Evolutionary conservation across 2,329 filamentous ascomycete species (phyloP), one percentile per base, ranked within the genome.

Genomic region (Ophiostoma tasmaniense): DNA sequence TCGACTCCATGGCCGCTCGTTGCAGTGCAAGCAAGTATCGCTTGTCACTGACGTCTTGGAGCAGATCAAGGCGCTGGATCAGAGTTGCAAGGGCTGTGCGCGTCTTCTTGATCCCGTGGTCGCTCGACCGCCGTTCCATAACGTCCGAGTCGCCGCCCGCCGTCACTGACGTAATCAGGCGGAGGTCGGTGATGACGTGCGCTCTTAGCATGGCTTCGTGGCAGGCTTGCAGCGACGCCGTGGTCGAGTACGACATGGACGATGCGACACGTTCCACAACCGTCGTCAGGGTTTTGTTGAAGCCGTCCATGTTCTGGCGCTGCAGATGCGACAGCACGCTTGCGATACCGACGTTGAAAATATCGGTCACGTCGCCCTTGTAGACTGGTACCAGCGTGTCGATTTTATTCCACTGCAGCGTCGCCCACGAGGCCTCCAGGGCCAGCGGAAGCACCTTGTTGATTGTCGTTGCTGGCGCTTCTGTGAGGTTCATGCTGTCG

Each of bases 401-500:
- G 39, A 98, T 81, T 5, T 87, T 89, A 67, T 88, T 81, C 90
- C 93, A 96, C 77, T 92, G 89, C 10, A 89, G 87, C 3, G 91
- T 94, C 59, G 92, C 89, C 93, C 95, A 99, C 13, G 93, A 90
- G 25, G 95, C 93, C 80, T 99, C 95, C 2, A 93, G 87, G 20
- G 92, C 93, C 75, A 93, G 94, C 0, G 93, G 90, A 42, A 96
- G 83, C 66, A 96, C 85, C 71, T 83, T 86, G 72, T 86, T 84
- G 52, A 86, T 80, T 1, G 82, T 85, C 14, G 81, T 76, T 28
- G 80, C 74, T 50, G 84, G 79, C 1, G 79, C 80, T 62, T 71
- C 69, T 1, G 42, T 25, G 28, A 71, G 55, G 5, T 87, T 82
- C 78, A 97, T 90, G 6, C 88, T 88, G 75, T 96, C 91, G 14